Conservation (phyloP, 192 early-diverging fungal species). For the Coemansia reversa region DNA sequence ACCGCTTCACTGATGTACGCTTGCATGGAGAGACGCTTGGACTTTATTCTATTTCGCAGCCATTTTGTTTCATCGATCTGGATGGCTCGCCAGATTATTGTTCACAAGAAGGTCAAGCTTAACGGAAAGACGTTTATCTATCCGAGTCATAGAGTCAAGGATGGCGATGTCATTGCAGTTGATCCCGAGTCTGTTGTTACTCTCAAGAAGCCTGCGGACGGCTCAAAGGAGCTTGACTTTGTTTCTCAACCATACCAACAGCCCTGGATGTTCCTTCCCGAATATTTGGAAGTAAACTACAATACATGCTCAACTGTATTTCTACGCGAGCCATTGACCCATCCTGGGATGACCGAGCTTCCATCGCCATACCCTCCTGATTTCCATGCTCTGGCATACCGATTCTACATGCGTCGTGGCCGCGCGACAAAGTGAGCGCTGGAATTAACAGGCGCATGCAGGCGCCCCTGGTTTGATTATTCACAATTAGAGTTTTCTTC, state of each 20-base stretch:
- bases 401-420: constrained; percentile 78
- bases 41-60: constrained; percentile 90
- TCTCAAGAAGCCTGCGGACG: constrained; percentile 57
- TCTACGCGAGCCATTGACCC: constrained; percentile 82
- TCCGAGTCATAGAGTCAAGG: constrained; percentile 75
- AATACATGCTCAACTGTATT: constrained; percentile 87
- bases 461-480: not conserved
- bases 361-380: constrained; percentile 92
- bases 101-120: constrained; percentile 85
- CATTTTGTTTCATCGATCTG: constrained; percentile 87
- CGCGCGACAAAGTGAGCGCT: constrained; percentile 41
- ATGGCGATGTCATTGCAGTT: constrained; percentile 87
- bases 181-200: constrained; percentile 70
- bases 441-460: not conserved
- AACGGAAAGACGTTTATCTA: constrained; percentile 80
- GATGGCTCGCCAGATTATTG: constrained; percentile 78
- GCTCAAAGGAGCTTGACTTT: constrained; percentile 60
- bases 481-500: not conserved
- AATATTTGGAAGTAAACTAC: constrained; percentile 97
- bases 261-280: constrained; percentile 94
- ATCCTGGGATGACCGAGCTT: constrained; percentile 82
- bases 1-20: constrained; percentile 78
- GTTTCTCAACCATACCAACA: constrained; percentile 73
- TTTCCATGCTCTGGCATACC: constrained; percentile 85
- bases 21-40: constrained; percentile 86